Conservation (phyloP, 1,139 yeast genomes). For the Nadsonia starkeyi-henricii region DNA sequence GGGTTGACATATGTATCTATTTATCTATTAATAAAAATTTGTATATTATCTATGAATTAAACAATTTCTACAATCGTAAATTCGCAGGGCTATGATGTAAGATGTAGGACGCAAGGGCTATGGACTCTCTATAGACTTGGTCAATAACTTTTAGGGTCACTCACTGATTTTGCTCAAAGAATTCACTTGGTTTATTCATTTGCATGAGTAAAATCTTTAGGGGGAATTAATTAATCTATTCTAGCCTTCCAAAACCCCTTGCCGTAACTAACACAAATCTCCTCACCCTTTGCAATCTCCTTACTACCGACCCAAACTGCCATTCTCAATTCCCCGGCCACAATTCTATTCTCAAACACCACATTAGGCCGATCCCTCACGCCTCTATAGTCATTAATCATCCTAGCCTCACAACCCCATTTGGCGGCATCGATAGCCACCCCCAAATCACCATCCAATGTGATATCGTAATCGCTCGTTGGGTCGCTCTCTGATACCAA, state of each 20-base stretch:
- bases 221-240: no score
- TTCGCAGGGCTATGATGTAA: no score
- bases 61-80: no score
- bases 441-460: slow-evolving; percentile 13
- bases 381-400: slow-evolving; percentile 21
- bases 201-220: no score
- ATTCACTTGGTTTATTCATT: no score
- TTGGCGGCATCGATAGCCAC: slow-evolving; percentile 17
- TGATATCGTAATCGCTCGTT: slow-evolving; percentile 17
- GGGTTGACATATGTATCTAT: no score
- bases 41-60: no score
- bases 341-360: slow-evolving; percentile 15
- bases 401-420: slow-evolving; percentile 18
- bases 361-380: slow-evolving; percentile 16
- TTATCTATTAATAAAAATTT: no score
- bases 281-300: slow-evolving; percentile 15
- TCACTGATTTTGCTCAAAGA: no score
- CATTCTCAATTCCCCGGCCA: slow-evolving; percentile 14
- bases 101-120: no score
- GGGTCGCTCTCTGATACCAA: slow-evolving; percentile 14
- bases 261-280: slow-evolving; percentile 17
- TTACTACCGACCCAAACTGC: slow-evolving; percentile 14
- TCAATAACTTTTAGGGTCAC: no score
- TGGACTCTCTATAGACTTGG: no score
- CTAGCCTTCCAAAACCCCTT: slow-evolving; percentile 17